A percentile compares a stretch with the other conserved stretches of the same genome.
Evolutionary conservation across 2,329 filamentous ascomycete species (phyloP).

Genomic region (Elsinoe necatrix): DNA sequence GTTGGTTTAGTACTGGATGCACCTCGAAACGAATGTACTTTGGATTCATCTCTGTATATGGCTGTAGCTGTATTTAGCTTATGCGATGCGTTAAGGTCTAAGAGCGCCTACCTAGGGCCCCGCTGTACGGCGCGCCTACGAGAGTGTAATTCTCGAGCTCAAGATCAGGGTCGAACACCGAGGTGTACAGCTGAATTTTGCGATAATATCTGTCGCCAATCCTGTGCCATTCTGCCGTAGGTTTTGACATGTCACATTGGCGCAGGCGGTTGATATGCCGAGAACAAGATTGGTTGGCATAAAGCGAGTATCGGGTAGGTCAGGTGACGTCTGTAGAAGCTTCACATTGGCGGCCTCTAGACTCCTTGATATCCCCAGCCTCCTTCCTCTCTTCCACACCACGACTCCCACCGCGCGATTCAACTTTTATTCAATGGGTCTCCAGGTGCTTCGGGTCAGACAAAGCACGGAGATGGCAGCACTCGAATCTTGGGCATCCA

Average conservation of each 20-base stretch:
- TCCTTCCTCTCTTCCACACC: too few relatives aligned
- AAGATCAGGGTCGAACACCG: constrained; percentile 83
- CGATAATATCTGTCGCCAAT: constrained; percentile 92
- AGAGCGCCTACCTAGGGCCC: constrained; percentile 66
- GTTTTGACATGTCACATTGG: constrained; percentile 40
- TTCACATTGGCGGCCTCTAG: too few relatives aligned
- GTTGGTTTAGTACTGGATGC: constrained; percentile 65
- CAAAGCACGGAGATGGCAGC: too few relatives aligned
- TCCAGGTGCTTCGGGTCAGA: too few relatives aligned
- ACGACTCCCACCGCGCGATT: too few relatives aligned
- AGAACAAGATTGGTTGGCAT: too few relatives aligned
- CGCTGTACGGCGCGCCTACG: constrained; percentile 83
- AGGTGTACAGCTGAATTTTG: constrained; percentile 87
- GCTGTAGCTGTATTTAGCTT: constrained; percentile 44
- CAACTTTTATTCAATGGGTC: too few relatives aligned
- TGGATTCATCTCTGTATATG: constrained; percentile 78
- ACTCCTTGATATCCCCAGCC: too few relatives aligned
- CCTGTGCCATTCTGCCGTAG: constrained; percentile 88
- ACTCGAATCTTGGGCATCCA: too few relatives aligned
- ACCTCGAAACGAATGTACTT: constrained; percentile 69
- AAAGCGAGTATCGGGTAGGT: too few relatives aligned
- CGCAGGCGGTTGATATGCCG: too few relatives aligned
- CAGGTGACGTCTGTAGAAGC: too few relatives aligned
- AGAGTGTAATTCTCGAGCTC: constrained; percentile 93
- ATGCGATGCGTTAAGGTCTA: not conserved